phyloP scores from a whole-genome alignment of 495 filamentous ascomycete genomes.

The Tuber aestivum region DNA sequence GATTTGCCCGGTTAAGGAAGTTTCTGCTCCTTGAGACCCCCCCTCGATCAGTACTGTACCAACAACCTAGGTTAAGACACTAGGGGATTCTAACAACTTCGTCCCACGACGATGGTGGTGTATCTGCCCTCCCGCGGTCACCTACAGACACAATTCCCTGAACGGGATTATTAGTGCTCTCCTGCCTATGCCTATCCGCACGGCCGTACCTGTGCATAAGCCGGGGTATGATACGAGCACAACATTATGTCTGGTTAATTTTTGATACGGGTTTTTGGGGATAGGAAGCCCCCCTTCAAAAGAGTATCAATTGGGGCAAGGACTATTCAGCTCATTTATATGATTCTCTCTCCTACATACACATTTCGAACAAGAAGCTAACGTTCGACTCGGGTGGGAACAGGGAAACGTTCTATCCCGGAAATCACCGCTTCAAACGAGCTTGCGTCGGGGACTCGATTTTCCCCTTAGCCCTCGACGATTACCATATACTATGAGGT shows the following conservation, averaged over 20 bases:
- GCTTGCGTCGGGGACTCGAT: background rate
- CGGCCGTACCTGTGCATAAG: background rate
- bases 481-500: background rate
- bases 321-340: background rate
- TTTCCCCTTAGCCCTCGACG: too few relatives aligned
- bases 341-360: background rate
- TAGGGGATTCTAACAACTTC: background rate
- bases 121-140: too few relatives aligned
- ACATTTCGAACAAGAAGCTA: background rate
- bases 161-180: background rate
- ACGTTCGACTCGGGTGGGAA: background rate
- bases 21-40: background rate
- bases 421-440: background rate
- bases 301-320: background rate
- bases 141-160: background rate
- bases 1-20: background rate
- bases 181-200: background rate
- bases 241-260: too few relatives aligned
- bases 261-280: background rate
- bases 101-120: background rate
- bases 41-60: background rate
- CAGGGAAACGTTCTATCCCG: background rate
- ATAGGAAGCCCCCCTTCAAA: background rate
- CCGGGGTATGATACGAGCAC: too few relatives aligned
- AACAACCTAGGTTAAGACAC: background rate